phyloP scores from a whole-genome alignment of 148 eudicot species.

The Rhododendron ferrugineum region DNA sequence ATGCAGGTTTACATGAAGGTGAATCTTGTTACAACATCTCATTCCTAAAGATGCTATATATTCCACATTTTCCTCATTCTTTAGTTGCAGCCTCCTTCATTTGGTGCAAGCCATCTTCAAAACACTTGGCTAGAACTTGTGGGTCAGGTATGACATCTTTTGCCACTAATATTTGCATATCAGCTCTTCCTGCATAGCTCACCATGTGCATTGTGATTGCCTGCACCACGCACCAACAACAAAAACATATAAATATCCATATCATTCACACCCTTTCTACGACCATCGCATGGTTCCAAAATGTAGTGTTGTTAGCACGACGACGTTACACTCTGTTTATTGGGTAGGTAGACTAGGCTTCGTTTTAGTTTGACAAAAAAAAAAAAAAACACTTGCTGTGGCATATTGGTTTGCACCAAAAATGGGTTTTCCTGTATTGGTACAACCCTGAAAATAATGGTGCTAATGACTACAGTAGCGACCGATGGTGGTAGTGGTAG shows the following conservation, averaged over 20 bases:
- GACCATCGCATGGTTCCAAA: neutral
- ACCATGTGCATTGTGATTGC: constrained; percentile 67
- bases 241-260: neutral
- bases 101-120: constrained; percentile 57
- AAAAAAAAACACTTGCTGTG: no score
- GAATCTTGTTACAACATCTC: neutral
- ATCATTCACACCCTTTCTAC: neutral
- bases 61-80: neutral
- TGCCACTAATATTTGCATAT: constrained; percentile 70
- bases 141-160: constrained; percentile 66
- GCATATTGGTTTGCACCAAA: no score
- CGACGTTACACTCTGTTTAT: no score
- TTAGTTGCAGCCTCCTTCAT: constrained; percentile 40
- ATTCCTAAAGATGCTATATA: neutral
- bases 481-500: no score
- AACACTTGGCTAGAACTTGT: constrained; percentile 50
- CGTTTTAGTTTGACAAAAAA: no score
- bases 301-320: neutral
- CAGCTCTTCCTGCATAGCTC: constrained; percentile 63
- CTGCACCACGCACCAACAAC: constrained; percentile 24
- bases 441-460: no score
- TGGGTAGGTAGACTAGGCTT: no score
- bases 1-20: neutral
- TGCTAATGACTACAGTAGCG: no score
- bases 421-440: no score